Evolutionary conservation across 1,284 basidiomycete species (phyloP), one percentile per base, ranked within the genome.

Genomic region (Fomitopsis palustris): DNA sequence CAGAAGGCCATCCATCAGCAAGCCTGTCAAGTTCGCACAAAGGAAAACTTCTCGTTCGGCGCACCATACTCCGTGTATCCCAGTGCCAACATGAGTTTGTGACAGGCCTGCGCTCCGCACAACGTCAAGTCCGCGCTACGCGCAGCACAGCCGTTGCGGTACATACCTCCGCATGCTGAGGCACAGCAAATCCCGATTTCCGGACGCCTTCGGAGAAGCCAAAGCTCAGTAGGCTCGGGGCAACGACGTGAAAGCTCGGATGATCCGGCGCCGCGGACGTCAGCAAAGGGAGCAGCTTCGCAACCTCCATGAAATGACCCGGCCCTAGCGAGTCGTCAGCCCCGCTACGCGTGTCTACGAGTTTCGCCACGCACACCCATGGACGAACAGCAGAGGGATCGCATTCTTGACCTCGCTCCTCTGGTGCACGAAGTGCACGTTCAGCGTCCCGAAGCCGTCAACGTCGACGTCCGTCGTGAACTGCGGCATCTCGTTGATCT

Each of bases 231-330:
- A 85, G 64, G 64, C 81, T 80, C 4, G 78, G 62, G 0, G 80
- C 78, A 0, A 86, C 81, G 21, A 86, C 81, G 62, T 87, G 83
- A 64, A 87, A 87, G 56, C 77, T 81, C 1, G 84, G 83, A 43
- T 80, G 72, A n/a, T 72, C 68, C 16, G 67, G 45, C 10, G 63
- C 62, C 2, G 58, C 53, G 4, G 61, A 59, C 0, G 66, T 71
- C 17, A 72, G 56, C n/a, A 72, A 56, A 5, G 69, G n/a, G n/a
- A n/a, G n/a, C 17, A 77, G 56, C 60, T 72, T 75, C 25, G 53
- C 52, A 12, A 75, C 78, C 67, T 80, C 79, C 6, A 78, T 63
- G 61, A 80, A 81, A 58, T 74, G 75, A 4, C 79, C 79, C 1
- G 79, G 79, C 78, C 75, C 75, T 47, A n/a, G n/a, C n/a, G n/a